Evolutionary conservation across 306 rosid genomes (phyloP).

Genomic region (Myrica gale): DNA sequence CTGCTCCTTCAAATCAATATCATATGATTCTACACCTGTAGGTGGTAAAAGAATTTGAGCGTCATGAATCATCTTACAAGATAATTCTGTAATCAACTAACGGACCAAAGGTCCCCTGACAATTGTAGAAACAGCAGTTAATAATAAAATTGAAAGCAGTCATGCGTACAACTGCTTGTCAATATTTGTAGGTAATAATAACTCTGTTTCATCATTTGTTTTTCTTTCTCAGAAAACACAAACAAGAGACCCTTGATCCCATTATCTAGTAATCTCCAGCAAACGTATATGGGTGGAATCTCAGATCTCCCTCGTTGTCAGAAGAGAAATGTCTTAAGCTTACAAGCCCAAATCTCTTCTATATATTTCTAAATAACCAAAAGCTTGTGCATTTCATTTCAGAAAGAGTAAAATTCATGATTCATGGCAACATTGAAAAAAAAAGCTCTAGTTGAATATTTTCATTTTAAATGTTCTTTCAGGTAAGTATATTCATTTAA

Average conservation of each 20-base stretch:
- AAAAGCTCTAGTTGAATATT: not conserved
- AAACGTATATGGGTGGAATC: too few relatives aligned
- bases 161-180: not conserved
- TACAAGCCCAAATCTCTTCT: not conserved
- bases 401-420: not conserved
- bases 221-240: too few relatives aligned
- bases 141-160: not conserved
- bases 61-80: constrained; percentile 3
- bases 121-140: not conserved
- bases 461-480: not conserved
- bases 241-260: too few relatives aligned
- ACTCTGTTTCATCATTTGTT: not conserved
- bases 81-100: not conserved
- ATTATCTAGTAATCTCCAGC: too few relatives aligned
- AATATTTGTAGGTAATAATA: not conserved
- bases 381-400: not conserved
- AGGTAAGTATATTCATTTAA: too few relatives aligned
- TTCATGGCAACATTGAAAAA: not conserved
- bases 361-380: not conserved
- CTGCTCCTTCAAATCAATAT: constrained; percentile 78
- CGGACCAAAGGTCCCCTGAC: not conserved
- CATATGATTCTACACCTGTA: constrained; percentile 87
- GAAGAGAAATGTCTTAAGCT: not conserved
- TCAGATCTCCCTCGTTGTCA: too few relatives aligned
- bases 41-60: constrained; percentile 10